phyloP scores from a whole-genome alignment of 306 rosid genomes.

The Casuarina glauca region DNA sequence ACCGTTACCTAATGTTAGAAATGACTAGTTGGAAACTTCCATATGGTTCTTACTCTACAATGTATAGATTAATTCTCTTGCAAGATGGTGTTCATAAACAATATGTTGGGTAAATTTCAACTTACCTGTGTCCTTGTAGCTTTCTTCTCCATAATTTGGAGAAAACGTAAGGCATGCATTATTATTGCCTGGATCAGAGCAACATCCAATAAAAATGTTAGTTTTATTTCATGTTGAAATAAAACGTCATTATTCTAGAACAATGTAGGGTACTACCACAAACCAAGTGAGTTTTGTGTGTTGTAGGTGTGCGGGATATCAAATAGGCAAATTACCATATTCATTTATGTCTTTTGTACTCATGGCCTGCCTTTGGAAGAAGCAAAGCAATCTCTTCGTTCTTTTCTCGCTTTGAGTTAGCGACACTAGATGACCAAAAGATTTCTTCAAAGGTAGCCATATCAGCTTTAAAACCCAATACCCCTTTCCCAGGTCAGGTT shows the following conservation, averaged over 20 bases:
- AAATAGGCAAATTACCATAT: background rate
- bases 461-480: no score
- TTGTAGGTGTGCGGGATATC: background rate
- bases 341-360: no score
- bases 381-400: no score
- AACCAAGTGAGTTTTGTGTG: background rate
- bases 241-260: background rate
- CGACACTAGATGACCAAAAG: no score
- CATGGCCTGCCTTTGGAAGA: no score
- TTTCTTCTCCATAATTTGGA: background rate
- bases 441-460: no score
- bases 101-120: background rate
- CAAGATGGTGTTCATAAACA: background rate
- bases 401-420: no score
- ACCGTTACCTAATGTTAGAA: no score
- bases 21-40: no score
- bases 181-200: background rate
- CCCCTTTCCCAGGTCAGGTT: no score
- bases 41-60: background rate
- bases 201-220: constrained; percentile 6
- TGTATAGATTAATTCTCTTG: background rate
- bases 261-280: background rate
- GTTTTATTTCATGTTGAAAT: background rate
- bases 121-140: background rate
- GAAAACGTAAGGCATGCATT: constrained; percentile 3